Percentiles rank a stretch among this genome's conserved stretches.
These are phyloP conservation scores for Chaetomium sp. DNA, from an alignment of 2,329 filamentous ascomycete genomes.

Conservation along the genomic window DNA sequence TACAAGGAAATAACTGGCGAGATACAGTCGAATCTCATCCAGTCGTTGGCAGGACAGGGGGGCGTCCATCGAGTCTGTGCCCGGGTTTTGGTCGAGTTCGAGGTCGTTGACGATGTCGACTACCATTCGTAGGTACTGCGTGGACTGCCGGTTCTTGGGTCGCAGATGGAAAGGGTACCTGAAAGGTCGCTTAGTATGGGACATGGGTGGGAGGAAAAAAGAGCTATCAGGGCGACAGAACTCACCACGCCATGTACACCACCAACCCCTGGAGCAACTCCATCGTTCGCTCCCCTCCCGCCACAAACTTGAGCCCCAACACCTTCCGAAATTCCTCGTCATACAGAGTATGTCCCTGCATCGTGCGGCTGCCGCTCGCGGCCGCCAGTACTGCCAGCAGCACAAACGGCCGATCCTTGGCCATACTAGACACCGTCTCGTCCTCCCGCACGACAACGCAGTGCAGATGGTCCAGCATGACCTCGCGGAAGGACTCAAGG, in stretches of 20 bases:
- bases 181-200: background rate
- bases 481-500: slow-evolving; percentile 35
- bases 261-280: slow-evolving; percentile 52
- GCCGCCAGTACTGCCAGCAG: slow-evolving; percentile 48
- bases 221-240: background rate
- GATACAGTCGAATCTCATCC: slow-evolving; percentile 40
- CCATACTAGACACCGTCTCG: slow-evolving; percentile 38
- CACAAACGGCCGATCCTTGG: slow-evolving; percentile 44
- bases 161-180: slow-evolving; percentile 52
- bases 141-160: slow-evolving; percentile 43
- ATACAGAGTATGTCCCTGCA: slow-evolving; percentile 47
- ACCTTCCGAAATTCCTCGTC: slow-evolving; percentile 54
- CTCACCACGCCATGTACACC: slow-evolving; percentile 52
- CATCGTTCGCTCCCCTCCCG: slow-evolving; percentile 49
- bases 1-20: slow-evolving; percentile 38
- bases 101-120: slow-evolving; percentile 45
- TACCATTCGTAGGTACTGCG: slow-evolving; percentile 48
- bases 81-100: slow-evolving; percentile 39
- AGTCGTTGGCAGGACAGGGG: slow-evolving; percentile 29
- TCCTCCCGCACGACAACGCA: slow-evolving; percentile 37
- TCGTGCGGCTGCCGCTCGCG: slow-evolving; percentile 40
- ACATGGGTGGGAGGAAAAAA: background rate
- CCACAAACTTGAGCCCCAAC: slow-evolving; percentile 49
- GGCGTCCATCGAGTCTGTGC: slow-evolving; percentile 21
- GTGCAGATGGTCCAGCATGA: slow-evolving; percentile 39